Evolutionary conservation across 352 stramenopile species (phyloP).

Genomic region (Pelagophyceae sp.): DNA sequence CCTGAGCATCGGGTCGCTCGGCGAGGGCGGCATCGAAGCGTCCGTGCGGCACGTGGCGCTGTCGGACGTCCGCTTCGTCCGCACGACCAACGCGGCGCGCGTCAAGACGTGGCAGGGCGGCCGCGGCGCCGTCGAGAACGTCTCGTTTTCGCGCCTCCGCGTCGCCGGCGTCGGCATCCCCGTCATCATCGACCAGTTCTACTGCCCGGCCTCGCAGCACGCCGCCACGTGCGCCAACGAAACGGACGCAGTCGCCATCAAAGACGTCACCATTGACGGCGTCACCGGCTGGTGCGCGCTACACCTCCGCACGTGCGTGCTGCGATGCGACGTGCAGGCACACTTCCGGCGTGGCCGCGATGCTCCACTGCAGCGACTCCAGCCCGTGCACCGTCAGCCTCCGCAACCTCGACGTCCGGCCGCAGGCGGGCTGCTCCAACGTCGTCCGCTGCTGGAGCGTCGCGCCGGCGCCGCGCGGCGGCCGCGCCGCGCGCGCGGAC

Average conservation of each 20-base stretch:
- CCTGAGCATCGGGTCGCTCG: constrained; percentile 1
- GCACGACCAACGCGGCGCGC: constrained; percentile 13
- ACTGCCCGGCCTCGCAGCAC: constrained; percentile 9
- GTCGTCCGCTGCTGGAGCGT: constrained; percentile 16
- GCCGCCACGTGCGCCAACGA: background rate
- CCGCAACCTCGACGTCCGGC: background rate
- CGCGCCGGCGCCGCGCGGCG: background rate
- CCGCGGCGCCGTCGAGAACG: background rate
- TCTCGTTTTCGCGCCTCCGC: background rate
- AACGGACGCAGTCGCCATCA: background rate
- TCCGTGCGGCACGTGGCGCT: background rate
- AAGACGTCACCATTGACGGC: background rate
- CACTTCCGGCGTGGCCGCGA: constrained; percentile 17
- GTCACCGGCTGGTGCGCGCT: background rate
- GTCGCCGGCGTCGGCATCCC: constrained; percentile 9
- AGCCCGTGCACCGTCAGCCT: background rate
- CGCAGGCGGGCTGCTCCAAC: constrained; percentile 8
- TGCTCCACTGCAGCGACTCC: constrained; percentile 14
- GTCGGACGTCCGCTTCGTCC: background rate
- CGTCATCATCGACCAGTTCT: constrained; percentile 19
- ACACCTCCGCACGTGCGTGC: too few relatives aligned
- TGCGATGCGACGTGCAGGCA: constrained; percentile 5
- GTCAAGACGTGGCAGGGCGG: constrained; percentile 20
- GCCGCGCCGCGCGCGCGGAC: background rate
- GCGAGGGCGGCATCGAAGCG: background rate